Percentiles rank a stretch among this genome's conserved stretches.
phyloP scores from a whole-genome alignment of 2,329 filamentous ascomycete species.

The Harringtonia aguacate region DNA sequence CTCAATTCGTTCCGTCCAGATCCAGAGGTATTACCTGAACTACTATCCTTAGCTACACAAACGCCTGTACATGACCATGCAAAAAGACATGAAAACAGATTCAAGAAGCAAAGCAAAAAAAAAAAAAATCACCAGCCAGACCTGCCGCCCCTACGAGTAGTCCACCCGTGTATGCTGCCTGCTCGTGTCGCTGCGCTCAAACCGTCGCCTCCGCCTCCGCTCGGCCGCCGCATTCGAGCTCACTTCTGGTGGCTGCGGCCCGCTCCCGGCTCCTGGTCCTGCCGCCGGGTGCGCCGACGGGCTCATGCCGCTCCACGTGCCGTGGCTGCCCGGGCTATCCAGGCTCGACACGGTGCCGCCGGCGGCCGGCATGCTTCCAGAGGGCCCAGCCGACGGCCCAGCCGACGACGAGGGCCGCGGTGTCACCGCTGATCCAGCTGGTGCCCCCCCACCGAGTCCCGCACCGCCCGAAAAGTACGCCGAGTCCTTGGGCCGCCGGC shows the following conservation, averaged over 20 bases:
- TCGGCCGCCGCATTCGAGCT: constrained; percentile 28
- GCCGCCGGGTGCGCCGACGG: constrained; percentile 31
- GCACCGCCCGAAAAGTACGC: constrained; percentile 44
- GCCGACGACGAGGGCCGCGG: neutral
- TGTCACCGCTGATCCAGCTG: neutral
- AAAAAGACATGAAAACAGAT: no score
- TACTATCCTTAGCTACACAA: no score
- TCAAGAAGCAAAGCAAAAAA: neutral
- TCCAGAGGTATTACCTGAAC: no score
- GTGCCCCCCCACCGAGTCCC: constrained; percentile 24
- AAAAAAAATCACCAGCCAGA: neutral
- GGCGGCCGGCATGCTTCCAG: constrained; percentile 25
- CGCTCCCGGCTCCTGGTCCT: constrained; percentile 20
- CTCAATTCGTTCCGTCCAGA: no score
- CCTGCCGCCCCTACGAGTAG: constrained; percentile 11
- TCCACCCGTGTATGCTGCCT: constrained; percentile 18
- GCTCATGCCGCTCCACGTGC: constrained; percentile 43
- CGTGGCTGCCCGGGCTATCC: constrained; percentile 34
- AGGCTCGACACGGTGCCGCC: constrained; percentile 35
- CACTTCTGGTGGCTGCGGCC: constrained; percentile 4
- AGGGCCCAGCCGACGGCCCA: constrained; percentile 24
- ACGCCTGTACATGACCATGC: no score
- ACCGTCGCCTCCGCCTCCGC: constrained; percentile 43
- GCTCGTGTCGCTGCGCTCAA: constrained; percentile 39
- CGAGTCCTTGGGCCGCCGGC: constrained; percentile 44